phyloP scores from a whole-genome alignment of 352 stramenopile genomes.

The Phytophthora lateralis region DNA sequence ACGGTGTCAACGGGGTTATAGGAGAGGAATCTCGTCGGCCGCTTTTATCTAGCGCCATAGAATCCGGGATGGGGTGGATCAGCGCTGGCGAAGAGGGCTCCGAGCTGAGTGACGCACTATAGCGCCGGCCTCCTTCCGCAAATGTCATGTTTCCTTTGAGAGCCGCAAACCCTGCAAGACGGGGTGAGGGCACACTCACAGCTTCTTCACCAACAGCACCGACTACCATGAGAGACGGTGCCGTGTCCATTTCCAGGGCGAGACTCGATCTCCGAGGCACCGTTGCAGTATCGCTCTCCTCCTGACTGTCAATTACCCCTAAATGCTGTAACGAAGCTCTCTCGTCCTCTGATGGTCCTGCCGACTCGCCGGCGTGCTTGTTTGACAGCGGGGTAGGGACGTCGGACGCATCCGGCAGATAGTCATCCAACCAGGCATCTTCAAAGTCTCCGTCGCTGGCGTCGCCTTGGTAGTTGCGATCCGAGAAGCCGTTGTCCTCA shows the following conservation, averaged over 20 bases:
- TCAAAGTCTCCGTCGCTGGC: constrained; percentile 40
- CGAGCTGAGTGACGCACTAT: constrained; percentile 7
- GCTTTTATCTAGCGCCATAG: constrained; percentile 19
- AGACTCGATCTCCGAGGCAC: constrained; percentile 20
- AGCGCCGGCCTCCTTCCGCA: constrained; percentile 1
- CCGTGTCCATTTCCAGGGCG: constrained; percentile 21
- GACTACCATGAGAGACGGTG: constrained; percentile 27
- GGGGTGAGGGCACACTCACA: constrained; percentile 19
- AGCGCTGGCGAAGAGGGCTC: constrained; percentile 23
- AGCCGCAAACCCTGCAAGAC: constrained; percentile 24
- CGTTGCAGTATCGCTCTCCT: constrained; percentile 7
- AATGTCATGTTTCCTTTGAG: constrained; percentile 15
- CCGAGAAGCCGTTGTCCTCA: constrained; percentile 17
- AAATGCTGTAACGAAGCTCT: constrained; percentile 8
- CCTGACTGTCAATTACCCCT: constrained; percentile 12
- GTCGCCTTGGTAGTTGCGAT: constrained; percentile 20
- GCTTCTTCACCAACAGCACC: constrained; percentile 16
- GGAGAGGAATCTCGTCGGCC: constrained; percentile 13
- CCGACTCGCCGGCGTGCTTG: constrained; percentile 2
- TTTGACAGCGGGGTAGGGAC: not conserved
- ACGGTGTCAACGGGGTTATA: constrained; percentile 11
- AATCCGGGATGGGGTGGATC: constrained; percentile 39
- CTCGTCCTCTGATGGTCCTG: constrained; percentile 10
- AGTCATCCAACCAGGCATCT: constrained; percentile 48
- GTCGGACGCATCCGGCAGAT: constrained; percentile 20